Conservation (phyloP, 768 basidiomycete genomes). For the Kwoniella heveanensis region DNA sequence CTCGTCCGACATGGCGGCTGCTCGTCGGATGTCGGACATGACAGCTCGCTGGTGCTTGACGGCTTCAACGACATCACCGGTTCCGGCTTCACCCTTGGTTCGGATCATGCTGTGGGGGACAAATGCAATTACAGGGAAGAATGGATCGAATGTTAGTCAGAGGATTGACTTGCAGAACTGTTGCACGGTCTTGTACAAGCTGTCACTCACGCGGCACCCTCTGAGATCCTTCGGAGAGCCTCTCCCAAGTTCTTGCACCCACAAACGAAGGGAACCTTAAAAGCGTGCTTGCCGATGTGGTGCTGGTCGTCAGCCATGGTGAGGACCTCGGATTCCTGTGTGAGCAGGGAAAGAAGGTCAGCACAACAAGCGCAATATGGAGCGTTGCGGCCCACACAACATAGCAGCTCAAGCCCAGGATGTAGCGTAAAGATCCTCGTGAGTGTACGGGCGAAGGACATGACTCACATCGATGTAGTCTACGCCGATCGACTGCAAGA, state of each 20-base stretch:
- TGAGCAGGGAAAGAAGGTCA: not conserved
- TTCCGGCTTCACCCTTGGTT: conserved; percentile 72
- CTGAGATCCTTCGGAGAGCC: conserved; percentile 91
- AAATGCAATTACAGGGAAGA: not conserved
- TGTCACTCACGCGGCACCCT: conserved; percentile 81
- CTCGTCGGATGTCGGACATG: conserved; percentile 78
- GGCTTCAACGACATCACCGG: conserved; percentile 63
- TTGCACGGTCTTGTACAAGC: too few species aligned
- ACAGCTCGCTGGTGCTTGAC: conserved; percentile 88
- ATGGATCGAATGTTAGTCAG: not conserved
- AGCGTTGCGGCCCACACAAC: not conserved
- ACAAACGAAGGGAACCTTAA: conserved; percentile 91
- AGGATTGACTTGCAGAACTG: too few species aligned
- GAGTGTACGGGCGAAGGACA: too few species aligned
- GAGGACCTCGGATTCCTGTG: conserved; percentile 65
- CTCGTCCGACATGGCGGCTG: conserved; percentile 86
- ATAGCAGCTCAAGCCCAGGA: too few species aligned
- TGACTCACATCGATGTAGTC: conserved; percentile 67
- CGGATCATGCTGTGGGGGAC: conserved; percentile 81
- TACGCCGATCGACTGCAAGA: conserved; percentile 87
- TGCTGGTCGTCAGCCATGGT: conserved; percentile 95
- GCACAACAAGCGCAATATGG: not conserved
- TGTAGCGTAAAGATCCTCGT: too few species aligned
- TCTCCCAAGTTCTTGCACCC: conserved; percentile 94
- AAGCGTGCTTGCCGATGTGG: conserved; percentile 94